These are phyloP conservation scores for Camellia granthamiana DNA, from an alignment of 148 eudicot genomes.

Conservation along the genomic window DNA sequence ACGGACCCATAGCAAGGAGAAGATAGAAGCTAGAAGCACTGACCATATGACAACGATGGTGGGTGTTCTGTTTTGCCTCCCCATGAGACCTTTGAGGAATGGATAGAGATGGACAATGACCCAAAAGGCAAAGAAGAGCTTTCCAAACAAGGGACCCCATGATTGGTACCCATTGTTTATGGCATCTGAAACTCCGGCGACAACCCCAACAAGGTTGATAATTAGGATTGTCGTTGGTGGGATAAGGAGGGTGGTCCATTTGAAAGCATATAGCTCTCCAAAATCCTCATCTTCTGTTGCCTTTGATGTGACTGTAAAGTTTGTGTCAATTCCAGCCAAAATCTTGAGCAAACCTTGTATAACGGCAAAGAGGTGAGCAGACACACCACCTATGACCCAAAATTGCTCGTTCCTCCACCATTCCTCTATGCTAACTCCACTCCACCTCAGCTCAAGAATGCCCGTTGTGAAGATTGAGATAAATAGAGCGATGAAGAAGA, in stretches of 20 bases:
- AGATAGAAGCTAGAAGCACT: slow-evolving; percentile 82
- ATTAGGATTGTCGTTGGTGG: slow-evolving; percentile 93
- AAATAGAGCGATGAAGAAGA: slow-evolving; percentile 86
- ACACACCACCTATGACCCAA: slow-evolving; percentile 96
- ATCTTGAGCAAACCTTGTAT: slow-evolving; percentile 87
- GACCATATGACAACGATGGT: slow-evolving; percentile 97
- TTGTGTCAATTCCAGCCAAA: slow-evolving; percentile 92
- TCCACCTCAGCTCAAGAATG: slow-evolving; percentile 96
- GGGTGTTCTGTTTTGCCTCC: slow-evolving; percentile 93
- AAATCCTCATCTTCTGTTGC: slow-evolving; percentile 87
- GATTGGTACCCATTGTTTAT: slow-evolving; percentile 89
- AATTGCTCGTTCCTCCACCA: slow-evolving; percentile 99
- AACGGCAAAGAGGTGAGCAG: slow-evolving; percentile 95
- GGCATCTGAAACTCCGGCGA: slow-evolving; percentile 96
- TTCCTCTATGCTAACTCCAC: slow-evolving; percentile 97
- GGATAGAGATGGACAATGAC: slow-evolving; percentile 94
- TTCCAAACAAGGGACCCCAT: slow-evolving; percentile 97
- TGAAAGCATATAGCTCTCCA: slow-evolving; percentile 76
- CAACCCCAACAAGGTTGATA: slow-evolving; percentile 94
- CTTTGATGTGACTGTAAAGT: slow-evolving; percentile 93
- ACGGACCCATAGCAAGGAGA: slow-evolving; percentile 96
- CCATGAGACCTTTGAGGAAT: slow-evolving; percentile 98
- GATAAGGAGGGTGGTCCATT: slow-evolving; percentile 97
- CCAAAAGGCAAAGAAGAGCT: slow-evolving; percentile 96
- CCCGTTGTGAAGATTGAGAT: slow-evolving; percentile 86